Evolutionary conservation across 176 grass and related monocot species (phyloP), one percentile per base, ranked within the genome.

Genomic region (Musa itinerans): DNA sequence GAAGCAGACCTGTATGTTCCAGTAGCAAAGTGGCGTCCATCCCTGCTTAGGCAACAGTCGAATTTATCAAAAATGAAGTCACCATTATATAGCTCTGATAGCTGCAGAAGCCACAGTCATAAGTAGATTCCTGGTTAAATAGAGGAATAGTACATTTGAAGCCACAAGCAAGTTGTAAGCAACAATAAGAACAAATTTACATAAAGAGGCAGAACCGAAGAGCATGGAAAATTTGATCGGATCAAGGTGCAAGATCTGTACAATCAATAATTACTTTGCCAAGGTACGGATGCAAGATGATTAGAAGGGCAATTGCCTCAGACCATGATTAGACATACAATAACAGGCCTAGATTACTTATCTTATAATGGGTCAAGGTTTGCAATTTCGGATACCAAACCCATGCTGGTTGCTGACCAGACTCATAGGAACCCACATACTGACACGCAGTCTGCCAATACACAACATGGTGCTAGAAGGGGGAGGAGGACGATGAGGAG

Each of bases 61-160:
- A 80, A 80, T 20, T 80, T 80, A 69, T 80, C 78, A 69, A 80
- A 80, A 58, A 80, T 73, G 69, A 22, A 72, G 73, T 80, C 69
- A 53, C 49, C 43, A 52, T 73, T 72, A 26, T 80, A 80, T 13
- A 80, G 58, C 43, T 72, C 69, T n/a, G 69, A 72, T 29, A 80
- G 20, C 78, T 80, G 55, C 68, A 73, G 48, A 43, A 63, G n/a
- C 43, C 68, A 80, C 13, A 78, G 24, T 51, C 27, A 76, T 10
- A n/a, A 34, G 22, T 17, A 69, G 67, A 17, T 69, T 69, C 8
- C 19, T 69, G 67, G 34, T 3, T 34, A 13, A 1, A 8, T 9
- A 20, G 34, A 48, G 25, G 24, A 48, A 34, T 11, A 15, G 9
- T 4, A 8, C 34, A 68, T 8, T 68, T 34, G 4, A 68, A 68